A percentile compares a stretch with the other conserved stretches of the same genome.
These are phyloP conservation scores for Zea luxurians DNA, from an alignment of 176 grass and related monocot species.

Conservation along the genomic window DNA sequence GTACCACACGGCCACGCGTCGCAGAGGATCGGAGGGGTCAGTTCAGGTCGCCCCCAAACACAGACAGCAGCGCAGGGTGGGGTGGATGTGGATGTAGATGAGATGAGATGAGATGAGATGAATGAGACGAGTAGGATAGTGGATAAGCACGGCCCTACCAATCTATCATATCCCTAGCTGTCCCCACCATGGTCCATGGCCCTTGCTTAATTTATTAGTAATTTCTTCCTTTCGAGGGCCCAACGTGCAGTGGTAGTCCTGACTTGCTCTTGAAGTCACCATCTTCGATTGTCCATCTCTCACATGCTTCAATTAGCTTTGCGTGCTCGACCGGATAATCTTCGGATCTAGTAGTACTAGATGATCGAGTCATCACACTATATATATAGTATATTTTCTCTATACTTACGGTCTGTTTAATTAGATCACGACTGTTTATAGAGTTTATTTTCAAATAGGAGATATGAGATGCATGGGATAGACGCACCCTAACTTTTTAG, in stretches of 20 bases:
- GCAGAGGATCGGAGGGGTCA: slow-evolving; percentile 19
- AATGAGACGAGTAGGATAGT: background rate
- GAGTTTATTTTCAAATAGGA: too few species aligned
- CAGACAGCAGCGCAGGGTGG: background rate
- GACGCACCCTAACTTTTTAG: too few species aligned
- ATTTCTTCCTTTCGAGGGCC: background rate
- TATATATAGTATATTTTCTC: too few species aligned
- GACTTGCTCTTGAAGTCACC: background rate
- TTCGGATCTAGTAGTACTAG: too few species aligned
- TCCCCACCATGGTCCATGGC: background rate
- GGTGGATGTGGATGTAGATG: too few species aligned
- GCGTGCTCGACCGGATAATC: background rate
- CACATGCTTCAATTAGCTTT: background rate
- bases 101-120: too few species aligned
- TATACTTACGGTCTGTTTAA: too few species aligned
- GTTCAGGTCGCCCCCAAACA: background rate
- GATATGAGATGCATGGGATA: too few species aligned
- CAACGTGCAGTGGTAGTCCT: background rate
- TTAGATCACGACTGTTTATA: too few species aligned
- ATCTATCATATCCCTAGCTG: background rate
- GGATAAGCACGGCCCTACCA: slow-evolving; percentile 50
- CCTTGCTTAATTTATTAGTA: background rate
- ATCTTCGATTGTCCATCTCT: background rate
- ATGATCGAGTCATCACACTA: too few species aligned
- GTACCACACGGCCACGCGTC: slow-evolving; percentile 21